Evolutionary conservation across 176 grass and related monocot species (phyloP), one percentile per base, ranked within the genome.

Genomic region (Pontederia crassipes): DNA sequence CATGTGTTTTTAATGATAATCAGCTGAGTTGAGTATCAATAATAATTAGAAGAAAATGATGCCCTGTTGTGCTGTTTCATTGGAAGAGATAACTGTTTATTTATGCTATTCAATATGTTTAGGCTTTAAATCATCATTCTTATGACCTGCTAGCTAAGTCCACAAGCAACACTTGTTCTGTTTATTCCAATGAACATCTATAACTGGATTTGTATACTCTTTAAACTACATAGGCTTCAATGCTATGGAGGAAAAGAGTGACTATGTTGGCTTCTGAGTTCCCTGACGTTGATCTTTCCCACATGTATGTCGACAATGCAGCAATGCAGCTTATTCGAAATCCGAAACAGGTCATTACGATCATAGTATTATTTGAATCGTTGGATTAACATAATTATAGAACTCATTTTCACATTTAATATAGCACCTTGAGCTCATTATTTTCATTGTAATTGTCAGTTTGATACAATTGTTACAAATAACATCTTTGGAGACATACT

Each of bases 401-500:
- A 15, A 16, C 51, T 15, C 49, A 52, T 52, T 10, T 12, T 52
- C 12, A 10, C 14, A 14, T 14, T 12, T 15, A 14, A 52, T 52
- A 52, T 14, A 9, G 0, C 17, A 28, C 0, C 10, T 54, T 17
- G 64, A 17, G 65, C 32, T 50, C 16, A 13, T 46, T 48, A 50
- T 79, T 62, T 14, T 3, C 48, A 76, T 61, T 57, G 72, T 45
- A 17, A 2, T 81, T 14, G 12, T 46, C 84, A 98, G 93, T 92
- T 98, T 74, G 93, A 98, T 56, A 92, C 87, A 2, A 98, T 92
- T 77, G 77, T 98, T 16, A 98, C 87, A 55, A 92, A 98, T 57
- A 98, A 98, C 16, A 98, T 98, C 59, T 98, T 98, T 62, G 93
- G 94, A 71, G 94, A 98, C 58, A 98, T 98, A 71, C 66, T 98